phyloP scores from a whole-genome alignment of 352 stramenopile genomes.

The Phytophthora pseudosyringae region DNA sequence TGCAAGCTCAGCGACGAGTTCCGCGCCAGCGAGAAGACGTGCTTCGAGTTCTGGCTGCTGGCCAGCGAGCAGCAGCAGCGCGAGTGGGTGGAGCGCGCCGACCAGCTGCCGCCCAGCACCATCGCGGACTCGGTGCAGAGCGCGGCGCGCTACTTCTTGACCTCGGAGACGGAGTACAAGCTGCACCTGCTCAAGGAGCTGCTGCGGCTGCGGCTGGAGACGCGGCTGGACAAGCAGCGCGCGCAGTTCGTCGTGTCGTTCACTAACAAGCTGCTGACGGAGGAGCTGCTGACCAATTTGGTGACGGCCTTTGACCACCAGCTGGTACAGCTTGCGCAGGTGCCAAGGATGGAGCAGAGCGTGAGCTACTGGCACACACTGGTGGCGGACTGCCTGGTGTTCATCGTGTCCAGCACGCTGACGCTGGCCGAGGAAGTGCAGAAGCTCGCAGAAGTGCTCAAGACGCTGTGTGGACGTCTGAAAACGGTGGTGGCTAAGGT shows the following conservation, averaged over 20 bases:
- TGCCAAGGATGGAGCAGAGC: constrained; percentile 64
- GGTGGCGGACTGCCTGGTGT: constrained; percentile 71
- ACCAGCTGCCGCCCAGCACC: constrained; percentile 55
- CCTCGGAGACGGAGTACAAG: constrained; percentile 80
- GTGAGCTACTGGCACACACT: constrained; percentile 83
- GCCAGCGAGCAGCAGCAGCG: constrained; percentile 74
- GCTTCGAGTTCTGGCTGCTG: constrained; percentile 81
- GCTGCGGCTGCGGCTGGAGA: constrained; percentile 69
- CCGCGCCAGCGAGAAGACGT: constrained; percentile 60
- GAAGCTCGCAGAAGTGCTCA: constrained; percentile 55
- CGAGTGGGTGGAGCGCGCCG: constrained; percentile 73
- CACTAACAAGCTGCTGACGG: constrained; percentile 70
- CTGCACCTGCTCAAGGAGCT: constrained; percentile 81
- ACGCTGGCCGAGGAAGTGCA: constrained; percentile 61
- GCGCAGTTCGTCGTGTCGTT: constrained; percentile 69
- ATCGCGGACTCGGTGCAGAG: constrained; percentile 67
- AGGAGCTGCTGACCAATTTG: constrained; percentile 63
- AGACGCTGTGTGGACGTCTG: constrained; percentile 63
- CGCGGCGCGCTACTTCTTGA: constrained; percentile 76
- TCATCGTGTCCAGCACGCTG: constrained; percentile 62
- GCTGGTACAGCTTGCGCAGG: constrained; percentile 60
- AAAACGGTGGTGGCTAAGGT: constrained; percentile 71
- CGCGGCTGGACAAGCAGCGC: constrained; percentile 56
- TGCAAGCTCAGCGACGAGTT: constrained; percentile 84
- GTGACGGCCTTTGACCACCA: constrained; percentile 51